These are phyloP conservation scores for Nakazawaea holstii DNA, from an alignment of 805 yeast genomes.

Conservation along the genomic window DNA sequence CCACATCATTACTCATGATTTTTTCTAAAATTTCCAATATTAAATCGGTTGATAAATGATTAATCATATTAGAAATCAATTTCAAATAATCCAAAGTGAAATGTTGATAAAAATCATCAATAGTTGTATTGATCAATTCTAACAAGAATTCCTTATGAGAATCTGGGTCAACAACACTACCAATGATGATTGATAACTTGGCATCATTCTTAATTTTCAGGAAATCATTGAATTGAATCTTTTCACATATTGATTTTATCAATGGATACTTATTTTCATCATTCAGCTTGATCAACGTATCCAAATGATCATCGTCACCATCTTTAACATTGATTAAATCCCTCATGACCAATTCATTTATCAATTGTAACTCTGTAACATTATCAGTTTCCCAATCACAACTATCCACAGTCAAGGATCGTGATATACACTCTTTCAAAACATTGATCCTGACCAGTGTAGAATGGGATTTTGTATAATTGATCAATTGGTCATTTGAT, in stretches of 20 bases:
- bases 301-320: neutral
- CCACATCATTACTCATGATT: neutral
- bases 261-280: neutral
- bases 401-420: neutral
- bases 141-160: neutral
- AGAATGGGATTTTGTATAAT: neutral
- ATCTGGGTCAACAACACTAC: neutral
- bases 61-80: neutral
- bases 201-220: neutral
- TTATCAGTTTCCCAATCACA: neutral
- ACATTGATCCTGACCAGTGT: neutral
- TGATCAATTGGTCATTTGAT: conserved; percentile 14
- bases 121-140: neutral
- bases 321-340: neutral
- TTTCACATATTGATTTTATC: neutral
- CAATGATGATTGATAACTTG: neutral
- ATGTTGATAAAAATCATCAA: conserved; percentile 2
- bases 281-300: neutral
- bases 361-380: neutral
- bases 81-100: conserved; percentile 1
- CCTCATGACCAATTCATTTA: neutral
- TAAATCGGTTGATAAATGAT: neutral
- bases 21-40: neutral
- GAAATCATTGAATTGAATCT: neutral
- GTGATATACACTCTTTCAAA: neutral